Evolutionary conservation across 352 stramenopile genomes (phyloP).

Genomic region (Phytophthora pini): DNA sequence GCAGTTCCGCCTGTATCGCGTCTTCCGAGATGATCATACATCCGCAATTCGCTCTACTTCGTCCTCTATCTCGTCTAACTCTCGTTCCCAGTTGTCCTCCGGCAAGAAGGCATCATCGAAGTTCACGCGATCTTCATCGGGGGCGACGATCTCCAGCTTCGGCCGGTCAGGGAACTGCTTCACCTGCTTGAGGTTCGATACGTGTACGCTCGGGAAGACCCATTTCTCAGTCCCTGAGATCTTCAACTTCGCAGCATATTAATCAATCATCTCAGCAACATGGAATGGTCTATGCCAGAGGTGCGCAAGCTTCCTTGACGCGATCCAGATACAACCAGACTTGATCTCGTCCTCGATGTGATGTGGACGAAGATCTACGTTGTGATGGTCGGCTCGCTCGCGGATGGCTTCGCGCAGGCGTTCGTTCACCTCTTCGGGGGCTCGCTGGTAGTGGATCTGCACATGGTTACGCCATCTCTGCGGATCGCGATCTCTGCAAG

Average conservation of each 20-base stretch:
- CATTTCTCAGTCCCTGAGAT: constrained; percentile 6
- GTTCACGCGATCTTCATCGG: no score
- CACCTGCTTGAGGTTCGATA: constrained; percentile 25
- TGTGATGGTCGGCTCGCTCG: background rate
- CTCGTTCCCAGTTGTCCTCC: no score
- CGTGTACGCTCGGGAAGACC: constrained; percentile 28
- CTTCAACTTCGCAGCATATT: constrained; percentile 18
- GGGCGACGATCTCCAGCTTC: background rate
- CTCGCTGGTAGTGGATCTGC: constrained; percentile 10
- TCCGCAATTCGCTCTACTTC: no score
- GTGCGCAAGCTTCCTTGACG: background rate
- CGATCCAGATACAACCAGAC: constrained; percentile 13
- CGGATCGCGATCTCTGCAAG: background rate
- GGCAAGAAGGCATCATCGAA: no score
- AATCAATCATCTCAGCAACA: background rate
- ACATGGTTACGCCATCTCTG: background rate
- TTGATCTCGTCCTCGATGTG: background rate
- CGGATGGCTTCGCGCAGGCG: background rate
- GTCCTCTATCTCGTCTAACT: no score
- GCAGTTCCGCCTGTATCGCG: no score
- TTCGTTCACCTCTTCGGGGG: background rate
- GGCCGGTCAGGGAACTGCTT: background rate
- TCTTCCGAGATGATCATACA: no score
- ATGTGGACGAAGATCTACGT: no score
- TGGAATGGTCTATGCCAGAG: no score